Evolutionary conservation across 2,329 filamentous ascomycete species (phyloP).

Genomic region (Cladosporium cucumerinum): DNA sequence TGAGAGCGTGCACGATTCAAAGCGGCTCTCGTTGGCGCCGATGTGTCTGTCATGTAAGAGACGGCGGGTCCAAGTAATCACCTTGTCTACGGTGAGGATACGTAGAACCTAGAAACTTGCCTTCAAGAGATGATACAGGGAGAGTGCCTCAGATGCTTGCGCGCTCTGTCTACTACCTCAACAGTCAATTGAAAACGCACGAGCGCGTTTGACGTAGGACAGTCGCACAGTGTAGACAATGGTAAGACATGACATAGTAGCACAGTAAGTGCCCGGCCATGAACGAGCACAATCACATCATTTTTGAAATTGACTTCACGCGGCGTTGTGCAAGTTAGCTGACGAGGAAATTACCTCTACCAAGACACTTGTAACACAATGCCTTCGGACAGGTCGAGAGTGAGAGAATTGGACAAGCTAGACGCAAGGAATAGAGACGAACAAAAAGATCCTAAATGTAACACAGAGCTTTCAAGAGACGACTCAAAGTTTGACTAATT

Average conservation of each 20-base stretch:
- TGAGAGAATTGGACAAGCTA: neutral
- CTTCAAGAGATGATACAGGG: neutral
- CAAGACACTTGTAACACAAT: neutral
- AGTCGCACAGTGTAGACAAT: neutral
- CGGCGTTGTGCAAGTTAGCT: neutral
- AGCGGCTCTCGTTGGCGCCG: neutral
- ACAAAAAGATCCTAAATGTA: slow-evolving; percentile 3
- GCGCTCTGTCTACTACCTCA: neutral
- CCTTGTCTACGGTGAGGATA: neutral
- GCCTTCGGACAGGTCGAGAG: neutral
- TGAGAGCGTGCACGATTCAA: neutral
- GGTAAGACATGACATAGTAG: neutral
- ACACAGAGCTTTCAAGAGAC: slow-evolving; percentile 5
- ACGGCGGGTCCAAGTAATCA: neutral
- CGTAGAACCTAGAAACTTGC: neutral
- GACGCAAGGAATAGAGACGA: neutral
- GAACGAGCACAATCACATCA: neutral
- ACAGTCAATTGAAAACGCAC: neutral
- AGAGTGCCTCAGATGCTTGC: neutral
- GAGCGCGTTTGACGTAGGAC: neutral
- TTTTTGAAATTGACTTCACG: neutral
- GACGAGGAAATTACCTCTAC: neutral
- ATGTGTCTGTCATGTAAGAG: neutral
- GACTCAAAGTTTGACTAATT: neutral
- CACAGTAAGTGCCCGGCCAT: neutral